phyloP scores from a whole-genome alignment of 306 rosid species.

The Cajanus cajan region DNA sequence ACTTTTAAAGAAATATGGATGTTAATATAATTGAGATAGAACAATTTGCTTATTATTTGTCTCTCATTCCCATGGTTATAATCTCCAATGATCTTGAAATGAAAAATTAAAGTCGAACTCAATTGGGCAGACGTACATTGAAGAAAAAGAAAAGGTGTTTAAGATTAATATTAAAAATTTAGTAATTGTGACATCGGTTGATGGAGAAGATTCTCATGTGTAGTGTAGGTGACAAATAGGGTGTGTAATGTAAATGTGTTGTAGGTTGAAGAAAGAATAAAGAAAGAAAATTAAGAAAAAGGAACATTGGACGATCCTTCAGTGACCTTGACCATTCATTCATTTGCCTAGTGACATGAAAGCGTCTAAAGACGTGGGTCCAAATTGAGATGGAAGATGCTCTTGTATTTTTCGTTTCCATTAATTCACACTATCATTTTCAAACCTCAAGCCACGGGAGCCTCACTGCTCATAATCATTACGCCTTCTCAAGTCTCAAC shows the following conservation, averaged over 20 bases:
- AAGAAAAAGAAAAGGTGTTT: not conserved
- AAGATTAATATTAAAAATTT: not conserved
- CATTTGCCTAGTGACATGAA: slow-evolving; percentile 34
- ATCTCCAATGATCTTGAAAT: not conserved
- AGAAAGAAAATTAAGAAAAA: slow-evolving; percentile 23
- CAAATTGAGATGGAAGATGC: slow-evolving; percentile 22
- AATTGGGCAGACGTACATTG: not conserved
- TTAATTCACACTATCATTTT: not conserved
- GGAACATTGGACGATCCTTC: not conserved
- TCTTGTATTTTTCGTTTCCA: not conserved
- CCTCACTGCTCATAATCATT: too few species aligned
- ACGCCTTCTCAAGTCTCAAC: too few species aligned
- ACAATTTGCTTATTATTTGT: too few species aligned
- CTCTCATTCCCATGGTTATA: too few species aligned
- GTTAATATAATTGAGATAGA: too few species aligned
- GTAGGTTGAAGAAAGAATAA: slow-evolving; percentile 23
- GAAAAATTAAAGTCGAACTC: not conserved
- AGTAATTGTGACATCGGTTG: not conserved
- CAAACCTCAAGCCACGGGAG: too few species aligned
- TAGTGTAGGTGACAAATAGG: slow-evolving; percentile 19
- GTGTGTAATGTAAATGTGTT: not conserved
- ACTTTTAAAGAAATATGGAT: too few species aligned
- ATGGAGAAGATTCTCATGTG: slow-evolving; percentile 1
- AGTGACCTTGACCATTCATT: slow-evolving; percentile 47
- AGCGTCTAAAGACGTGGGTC: slow-evolving; percentile 30